phyloP scores from a whole-genome alignment of 345 rosid species.

The Linum tenue region DNA sequence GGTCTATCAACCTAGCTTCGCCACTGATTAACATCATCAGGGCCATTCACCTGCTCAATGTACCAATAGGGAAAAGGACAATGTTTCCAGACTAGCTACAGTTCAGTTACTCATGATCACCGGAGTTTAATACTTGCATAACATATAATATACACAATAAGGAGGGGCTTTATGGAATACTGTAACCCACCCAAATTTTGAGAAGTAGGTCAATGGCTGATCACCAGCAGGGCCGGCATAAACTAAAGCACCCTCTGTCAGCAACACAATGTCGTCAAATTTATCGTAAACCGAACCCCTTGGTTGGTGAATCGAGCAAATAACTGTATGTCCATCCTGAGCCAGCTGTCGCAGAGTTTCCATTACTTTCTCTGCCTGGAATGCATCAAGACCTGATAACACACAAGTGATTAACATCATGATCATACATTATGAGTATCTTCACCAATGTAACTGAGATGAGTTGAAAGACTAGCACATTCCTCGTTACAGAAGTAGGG shows the following conservation, averaged over 20 bases:
- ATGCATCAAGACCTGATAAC: constrained; percentile 86
- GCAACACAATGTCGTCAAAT: constrained; percentile 85
- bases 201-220: constrained; percentile 68
- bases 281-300: constrained; percentile 82
- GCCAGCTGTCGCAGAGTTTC: constrained; percentile 86
- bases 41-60: no score
- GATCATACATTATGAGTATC: neutral
- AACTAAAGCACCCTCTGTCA: constrained; percentile 67
- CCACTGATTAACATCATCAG: no score
- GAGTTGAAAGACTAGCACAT: neutral
- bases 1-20: no score
- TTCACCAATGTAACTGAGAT: neutral
- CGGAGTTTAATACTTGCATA: neutral
- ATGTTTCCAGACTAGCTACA: neutral
- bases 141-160: no score
- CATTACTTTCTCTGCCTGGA: constrained; percentile 95
- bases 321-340: constrained; percentile 90
- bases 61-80: neutral
- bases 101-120: neutral
- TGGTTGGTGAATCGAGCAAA: constrained; percentile 98
- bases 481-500: neutral
- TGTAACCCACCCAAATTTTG: constrained; percentile 57
- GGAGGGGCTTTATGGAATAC: neutral
- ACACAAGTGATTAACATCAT: constrained; percentile 3
- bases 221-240: constrained; percentile 84